Conservation (phyloP, 163 green algal genomes). For the Prototheca stagnorum region DNA sequence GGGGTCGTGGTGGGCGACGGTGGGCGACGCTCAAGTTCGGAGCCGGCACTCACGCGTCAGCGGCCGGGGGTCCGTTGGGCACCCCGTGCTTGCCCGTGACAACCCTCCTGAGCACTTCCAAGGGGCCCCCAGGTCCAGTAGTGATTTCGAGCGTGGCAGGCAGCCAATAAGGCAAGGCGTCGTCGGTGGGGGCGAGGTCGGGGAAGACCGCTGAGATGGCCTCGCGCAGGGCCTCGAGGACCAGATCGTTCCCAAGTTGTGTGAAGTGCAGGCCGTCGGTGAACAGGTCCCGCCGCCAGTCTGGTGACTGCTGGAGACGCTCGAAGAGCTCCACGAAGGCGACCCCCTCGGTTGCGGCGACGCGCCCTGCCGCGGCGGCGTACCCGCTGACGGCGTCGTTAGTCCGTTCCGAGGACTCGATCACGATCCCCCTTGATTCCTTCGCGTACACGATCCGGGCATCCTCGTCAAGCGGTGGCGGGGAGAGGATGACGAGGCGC, state of each 20-base stretch:
- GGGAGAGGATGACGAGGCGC: too few relatives aligned
- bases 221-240: slow-evolving; percentile 19
- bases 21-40: too few relatives aligned
- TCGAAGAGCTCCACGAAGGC: slow-evolving; percentile 29
- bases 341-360: slow-evolving; percentile 1
- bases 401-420: slow-evolving; percentile 26
- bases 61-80: too few relatives aligned
- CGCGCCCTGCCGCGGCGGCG: slow-evolving; percentile 12
- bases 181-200: background rate
- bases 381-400: slow-evolving; percentile 23
- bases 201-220: slow-evolving; percentile 18
- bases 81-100: background rate
- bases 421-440: slow-evolving; percentile 4
- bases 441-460: slow-evolving; percentile 21
- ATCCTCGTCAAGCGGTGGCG: slow-evolving; percentile 47
- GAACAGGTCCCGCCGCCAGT: slow-evolving; percentile 26
- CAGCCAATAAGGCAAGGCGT: background rate
- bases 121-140: background rate
- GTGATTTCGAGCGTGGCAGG: background rate
- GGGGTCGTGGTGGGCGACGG: too few relatives aligned
- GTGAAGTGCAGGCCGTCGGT: slow-evolving; percentile 56
- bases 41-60: too few relatives aligned
- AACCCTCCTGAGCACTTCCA: background rate
- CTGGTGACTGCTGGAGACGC: slow-evolving; percentile 17
- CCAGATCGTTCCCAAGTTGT: slow-evolving; percentile 18